A percentile compares a stretch with the other conserved stretches of the same genome.
These are phyloP conservation scores for Scheffersomyces spartinae DNA, from an alignment of 805 yeast genomes.

Conservation along the genomic window DNA sequence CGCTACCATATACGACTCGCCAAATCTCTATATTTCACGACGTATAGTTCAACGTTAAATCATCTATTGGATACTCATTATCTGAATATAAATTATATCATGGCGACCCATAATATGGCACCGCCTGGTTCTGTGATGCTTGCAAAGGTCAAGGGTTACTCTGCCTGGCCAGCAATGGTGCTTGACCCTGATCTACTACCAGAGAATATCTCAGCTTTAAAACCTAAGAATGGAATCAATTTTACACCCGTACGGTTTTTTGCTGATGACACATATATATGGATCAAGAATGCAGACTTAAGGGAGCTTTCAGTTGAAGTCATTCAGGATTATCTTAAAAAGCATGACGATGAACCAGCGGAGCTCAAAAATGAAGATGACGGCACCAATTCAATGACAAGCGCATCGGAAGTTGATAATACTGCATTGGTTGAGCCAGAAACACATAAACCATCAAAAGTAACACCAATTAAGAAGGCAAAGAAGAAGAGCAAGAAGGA, in stretches of 20 bases:
- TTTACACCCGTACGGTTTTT: slow-evolving; percentile 53
- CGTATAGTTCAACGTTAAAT: too few species aligned
- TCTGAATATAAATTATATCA: too few species aligned
- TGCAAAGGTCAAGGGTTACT: slow-evolving; percentile 78
- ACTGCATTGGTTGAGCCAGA: too few species aligned
- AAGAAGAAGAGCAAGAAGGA: slow-evolving; percentile 26
- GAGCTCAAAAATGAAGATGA: slow-evolving; percentile 5
- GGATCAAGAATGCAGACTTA: slow-evolving; percentile 48
- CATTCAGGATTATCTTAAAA: slow-evolving; percentile 27
- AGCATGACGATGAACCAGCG: slow-evolving; percentile 4
- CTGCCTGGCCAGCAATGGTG: slow-evolving; percentile 88
- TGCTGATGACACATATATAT: slow-evolving; percentile 60
- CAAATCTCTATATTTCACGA: too few species aligned
- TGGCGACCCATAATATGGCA: too few species aligned
- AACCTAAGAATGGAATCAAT: slow-evolving; percentile 6
- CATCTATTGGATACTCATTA: too few species aligned
- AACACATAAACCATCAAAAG: too few species aligned
- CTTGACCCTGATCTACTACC: slow-evolving; percentile 54
- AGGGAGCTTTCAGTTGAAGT: slow-evolving; percentile 29
- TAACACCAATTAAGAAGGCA: too few species aligned
- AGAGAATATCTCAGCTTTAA: slow-evolving; percentile 26
- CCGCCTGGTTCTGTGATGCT: too few species aligned
- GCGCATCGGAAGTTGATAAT: too few species aligned
- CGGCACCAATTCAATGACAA: too few species aligned
- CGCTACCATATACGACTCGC: too few species aligned